phyloP scores from a whole-genome alignment of 257 asterid species.

The Nemophila menziesii region DNA sequence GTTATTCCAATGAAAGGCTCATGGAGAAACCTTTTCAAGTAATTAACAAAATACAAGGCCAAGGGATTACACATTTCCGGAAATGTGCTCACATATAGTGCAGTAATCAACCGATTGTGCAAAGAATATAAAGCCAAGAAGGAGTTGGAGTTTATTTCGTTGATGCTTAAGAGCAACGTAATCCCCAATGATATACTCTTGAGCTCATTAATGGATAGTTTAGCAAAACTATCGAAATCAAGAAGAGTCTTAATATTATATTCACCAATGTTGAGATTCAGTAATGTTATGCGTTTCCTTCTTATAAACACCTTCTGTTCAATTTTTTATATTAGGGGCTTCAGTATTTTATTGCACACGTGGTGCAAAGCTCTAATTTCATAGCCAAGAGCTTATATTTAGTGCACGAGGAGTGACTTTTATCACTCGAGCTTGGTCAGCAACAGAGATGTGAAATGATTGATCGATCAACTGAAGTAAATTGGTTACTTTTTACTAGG shows the following conservation, averaged over 20 bases:
- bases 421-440: too few relatives aligned
- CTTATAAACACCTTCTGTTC: too few relatives aligned
- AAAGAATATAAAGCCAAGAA: slow-evolving; percentile 27
- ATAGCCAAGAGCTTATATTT: too few relatives aligned
- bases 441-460: too few relatives aligned
- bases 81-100: slow-evolving; percentile 23
- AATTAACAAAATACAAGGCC: slow-evolving; percentile 20
- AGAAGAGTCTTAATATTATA: slow-evolving; percentile 31
- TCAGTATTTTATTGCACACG: too few relatives aligned
- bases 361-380: too few relatives aligned
- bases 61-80: slow-evolving; percentile 27
- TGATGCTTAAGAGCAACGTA: slow-evolving; percentile 35
- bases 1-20: slow-evolving; percentile 30
- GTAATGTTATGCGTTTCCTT: too few relatives aligned
- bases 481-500: too few relatives aligned
- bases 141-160: slow-evolving; percentile 43
- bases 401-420: too few relatives aligned
- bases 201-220: slow-evolving; percentile 40
- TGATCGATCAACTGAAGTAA: too few relatives aligned
- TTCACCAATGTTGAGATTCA: slow-evolving; percentile 31
- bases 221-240: slow-evolving; percentile 30
- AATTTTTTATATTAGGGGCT: too few relatives aligned
- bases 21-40: slow-evolving; percentile 26
- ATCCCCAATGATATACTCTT: slow-evolving; percentile 39
- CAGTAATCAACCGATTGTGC: slow-evolving; percentile 31